Evolutionary conservation across 371 early-diverging fungal genomes (phyloP), one percentile per base, ranked within the genome.

Genomic region (Fennellomyces sp.): DNA sequence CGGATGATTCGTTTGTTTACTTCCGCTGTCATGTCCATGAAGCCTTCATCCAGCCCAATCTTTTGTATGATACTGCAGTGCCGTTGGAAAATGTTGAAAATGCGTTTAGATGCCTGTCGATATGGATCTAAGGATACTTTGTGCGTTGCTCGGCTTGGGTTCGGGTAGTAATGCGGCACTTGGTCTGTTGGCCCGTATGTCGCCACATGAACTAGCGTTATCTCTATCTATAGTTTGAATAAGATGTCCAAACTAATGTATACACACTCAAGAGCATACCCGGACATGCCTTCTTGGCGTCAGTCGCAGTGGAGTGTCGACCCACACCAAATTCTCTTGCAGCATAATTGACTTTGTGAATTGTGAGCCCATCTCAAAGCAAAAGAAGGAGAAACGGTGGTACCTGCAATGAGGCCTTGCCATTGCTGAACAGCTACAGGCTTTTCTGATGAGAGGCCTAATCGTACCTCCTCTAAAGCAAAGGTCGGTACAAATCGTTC

Each of bases 361-460:
- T n/a, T n/a, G n/a, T n/a, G n/a, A n/a, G n/a, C n/a, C n/a, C n/a
- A 41, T 7, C 6, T 41, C 1, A 7, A 35, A 29, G 15, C 23
- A 6, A 48, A 21, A 30, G 36, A 38, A 19, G 26, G 1, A 25
- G 5, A 49, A 10, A 23, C 21, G 21, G 19, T 26, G 19, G 5
- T 89, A 68, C 94, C 94, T 15, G 96, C 96, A 45, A 95, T 85
- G 25, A 97, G 73, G 4, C 84, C 84, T 27, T 90, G 75, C 97
- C 97, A 97, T 71, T 97, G 97, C 66, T 92, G 94, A 8, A 94
- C 94, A 2, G 89, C 94, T 3, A 92, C 63, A 5, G 97, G 97
- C 8, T 75, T 62, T 47, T 87, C 86, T 1, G 82, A 61, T 8
- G 91, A 65, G 21, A 94, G 59, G 10, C 85, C 88, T 17, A 92